Conservation (phyloP, 2,329 filamentous ascomycete species). For the Talaromyces sp. region DNA sequence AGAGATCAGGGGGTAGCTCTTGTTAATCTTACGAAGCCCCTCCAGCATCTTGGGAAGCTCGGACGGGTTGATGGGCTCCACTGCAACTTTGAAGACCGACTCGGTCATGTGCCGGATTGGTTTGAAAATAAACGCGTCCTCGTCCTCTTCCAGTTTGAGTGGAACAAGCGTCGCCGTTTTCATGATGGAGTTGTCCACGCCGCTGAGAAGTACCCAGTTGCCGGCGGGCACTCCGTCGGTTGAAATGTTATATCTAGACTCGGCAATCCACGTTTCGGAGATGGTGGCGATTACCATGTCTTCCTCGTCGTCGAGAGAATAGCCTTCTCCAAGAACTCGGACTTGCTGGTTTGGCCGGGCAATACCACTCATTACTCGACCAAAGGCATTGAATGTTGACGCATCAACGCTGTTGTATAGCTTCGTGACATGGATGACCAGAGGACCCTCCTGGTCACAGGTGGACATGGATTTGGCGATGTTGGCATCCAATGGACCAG, state of each 20-base stretch:
- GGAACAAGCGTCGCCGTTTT: conserved; percentile 92
- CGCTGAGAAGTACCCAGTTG: conserved; percentile 85
- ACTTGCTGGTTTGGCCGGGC: conserved; percentile 77
- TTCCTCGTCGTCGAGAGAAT: conserved; percentile 95
- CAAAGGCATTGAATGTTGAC: conserved; percentile 85
- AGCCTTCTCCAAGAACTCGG: conserved; percentile 88
- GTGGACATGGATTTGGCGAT: conserved; percentile 73
- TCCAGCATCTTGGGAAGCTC: conserved; percentile 99
- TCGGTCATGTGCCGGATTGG: conserved; percentile 93
- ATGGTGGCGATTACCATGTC: conserved; percentile 90
- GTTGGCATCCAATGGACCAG: conserved; percentile 78
- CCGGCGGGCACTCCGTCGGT: conserved; percentile 90
- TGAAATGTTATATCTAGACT: conserved; percentile 88
- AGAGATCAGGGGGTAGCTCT: conserved; percentile 90
- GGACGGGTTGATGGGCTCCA: conserved; percentile 96
- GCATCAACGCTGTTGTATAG: conserved; percentile 87
- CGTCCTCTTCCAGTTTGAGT: conserved; percentile 73
- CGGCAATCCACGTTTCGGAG: conserved; percentile 79
- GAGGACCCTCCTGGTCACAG: conserved; percentile 83
- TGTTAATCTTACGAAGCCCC: conserved; percentile 92
- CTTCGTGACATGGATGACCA: conserved; percentile 91
- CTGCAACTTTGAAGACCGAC: conserved; percentile 94
- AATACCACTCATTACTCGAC: conserved; percentile 87
- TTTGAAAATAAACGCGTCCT: conserved; percentile 92
- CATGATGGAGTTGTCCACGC: conserved; percentile 96